phyloP scores from a whole-genome alignment of 441 rosid species.

The Bruguiera hainesii region DNA sequence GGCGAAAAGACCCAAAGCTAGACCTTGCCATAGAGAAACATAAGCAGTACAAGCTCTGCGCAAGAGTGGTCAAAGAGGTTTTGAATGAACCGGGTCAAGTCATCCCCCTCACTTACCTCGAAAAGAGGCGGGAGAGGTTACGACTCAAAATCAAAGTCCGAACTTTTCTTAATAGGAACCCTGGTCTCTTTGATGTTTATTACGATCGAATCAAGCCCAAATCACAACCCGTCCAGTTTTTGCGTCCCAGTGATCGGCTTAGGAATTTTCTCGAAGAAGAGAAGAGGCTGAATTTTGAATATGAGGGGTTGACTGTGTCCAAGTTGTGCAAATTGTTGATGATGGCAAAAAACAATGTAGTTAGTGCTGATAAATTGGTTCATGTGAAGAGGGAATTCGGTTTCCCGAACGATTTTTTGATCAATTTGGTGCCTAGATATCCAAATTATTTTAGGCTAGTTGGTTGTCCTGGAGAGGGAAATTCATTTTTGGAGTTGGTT shows the following conservation, averaged over 20 bases:
- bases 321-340: conserved; percentile 77
- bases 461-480: conserved; percentile 51
- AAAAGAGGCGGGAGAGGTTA: conserved; percentile 72
- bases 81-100: conserved; percentile 72
- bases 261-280: conserved; percentile 62
- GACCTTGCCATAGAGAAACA: conserved; percentile 68
- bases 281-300: conserved; percentile 36
- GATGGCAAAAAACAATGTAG: conserved; percentile 65
- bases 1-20: conserved; percentile 66
- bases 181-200: conserved; percentile 53
- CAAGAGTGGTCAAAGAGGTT: conserved; percentile 68
- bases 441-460: conserved; percentile 54
- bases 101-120: conserved; percentile 67
- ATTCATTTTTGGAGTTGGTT: conserved; percentile 61
- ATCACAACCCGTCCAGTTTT: conserved; percentile 47
- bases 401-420: conserved; percentile 70
- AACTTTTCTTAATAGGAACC: conserved; percentile 51
- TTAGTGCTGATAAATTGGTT: conserved; percentile 59
- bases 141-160: conserved; percentile 44
- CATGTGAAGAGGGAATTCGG: conserved; percentile 85
- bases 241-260: conserved; percentile 53
- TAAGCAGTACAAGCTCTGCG: conserved; percentile 54
- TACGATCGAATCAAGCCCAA: conserved; percentile 64
- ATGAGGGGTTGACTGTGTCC: conserved; percentile 54
- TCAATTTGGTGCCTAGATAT: conserved; percentile 51